A percentile compares a stretch with the other conserved stretches of the same genome.
Evolutionary conservation across 2,329 filamentous ascomycete species (phyloP).

Genomic region (Clarireedia paspali): DNA sequence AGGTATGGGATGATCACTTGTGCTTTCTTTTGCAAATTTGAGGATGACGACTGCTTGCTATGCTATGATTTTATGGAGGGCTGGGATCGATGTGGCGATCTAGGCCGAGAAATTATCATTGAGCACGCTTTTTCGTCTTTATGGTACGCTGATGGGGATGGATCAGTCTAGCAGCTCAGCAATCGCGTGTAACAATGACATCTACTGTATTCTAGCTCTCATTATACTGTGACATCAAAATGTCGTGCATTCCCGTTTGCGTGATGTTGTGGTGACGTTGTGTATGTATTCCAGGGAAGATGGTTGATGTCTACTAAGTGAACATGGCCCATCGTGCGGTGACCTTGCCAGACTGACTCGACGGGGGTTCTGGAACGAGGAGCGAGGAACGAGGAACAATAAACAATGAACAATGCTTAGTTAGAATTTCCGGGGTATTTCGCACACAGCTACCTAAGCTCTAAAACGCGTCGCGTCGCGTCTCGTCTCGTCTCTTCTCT

Average conservation of each 20-base stretch:
- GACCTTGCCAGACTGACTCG: no score
- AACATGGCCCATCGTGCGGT: no score
- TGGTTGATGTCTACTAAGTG: background rate
- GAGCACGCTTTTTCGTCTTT: constrained; percentile 9
- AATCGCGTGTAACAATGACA: constrained; percentile 22
- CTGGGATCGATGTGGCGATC: constrained; percentile 20
- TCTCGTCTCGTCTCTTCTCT: background rate
- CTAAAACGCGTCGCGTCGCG: background rate
- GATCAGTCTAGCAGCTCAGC: constrained; percentile 21
- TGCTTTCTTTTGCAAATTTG: constrained; percentile 18
- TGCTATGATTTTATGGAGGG: constrained; percentile 26
- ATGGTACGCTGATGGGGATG: constrained; percentile 11
- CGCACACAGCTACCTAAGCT: no score
- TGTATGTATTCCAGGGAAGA: background rate
- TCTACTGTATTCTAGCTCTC: constrained; percentile 28
- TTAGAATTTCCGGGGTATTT: no score
- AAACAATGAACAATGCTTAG: no score
- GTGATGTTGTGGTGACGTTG: background rate
- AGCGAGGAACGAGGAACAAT: no score
- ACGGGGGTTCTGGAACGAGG: no score
- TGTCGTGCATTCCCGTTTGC: background rate
- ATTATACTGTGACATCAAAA: constrained; percentile 18
- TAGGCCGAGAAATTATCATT: constrained; percentile 19
- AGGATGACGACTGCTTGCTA: constrained; percentile 8
- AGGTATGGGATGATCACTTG: constrained; percentile 17